These are phyloP conservation scores for Hyphodiscus hymeniophilus DNA, from an alignment of 495 filamentous ascomycete genomes.

Conservation along the genomic window DNA sequence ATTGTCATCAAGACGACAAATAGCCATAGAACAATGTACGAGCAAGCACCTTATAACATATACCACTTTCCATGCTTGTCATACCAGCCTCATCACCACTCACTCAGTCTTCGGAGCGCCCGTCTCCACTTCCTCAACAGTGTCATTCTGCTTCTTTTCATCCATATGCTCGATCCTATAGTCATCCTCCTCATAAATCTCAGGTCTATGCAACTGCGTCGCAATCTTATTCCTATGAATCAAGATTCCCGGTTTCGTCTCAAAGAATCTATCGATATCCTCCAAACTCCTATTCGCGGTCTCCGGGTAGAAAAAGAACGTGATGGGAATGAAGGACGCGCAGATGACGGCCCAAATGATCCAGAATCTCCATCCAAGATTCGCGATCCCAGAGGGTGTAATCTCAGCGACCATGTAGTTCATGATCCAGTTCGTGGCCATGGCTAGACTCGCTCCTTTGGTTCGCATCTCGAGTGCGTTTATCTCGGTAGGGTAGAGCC, in stretches of 20 bases:
- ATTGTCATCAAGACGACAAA: too few relatives aligned
- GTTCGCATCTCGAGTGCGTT: slow-evolving; percentile 64
- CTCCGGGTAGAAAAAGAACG: slow-evolving; percentile 71
- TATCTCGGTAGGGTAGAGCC: slow-evolving; percentile 59
- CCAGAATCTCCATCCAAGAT: slow-evolving; percentile 54
- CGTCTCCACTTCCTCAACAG: background rate
- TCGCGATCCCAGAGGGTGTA: slow-evolving; percentile 51
- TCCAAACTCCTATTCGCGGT: slow-evolving; percentile 60
- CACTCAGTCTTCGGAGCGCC: background rate
- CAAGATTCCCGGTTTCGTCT: slow-evolving; percentile 27
- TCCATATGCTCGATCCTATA: slow-evolving; percentile 2
- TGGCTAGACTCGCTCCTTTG: slow-evolving; percentile 68
- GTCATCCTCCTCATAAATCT: slow-evolving; percentile 8
- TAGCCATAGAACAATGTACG: too few relatives aligned
- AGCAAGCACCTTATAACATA: too few relatives aligned
- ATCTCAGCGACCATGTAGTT: slow-evolving; percentile 58
- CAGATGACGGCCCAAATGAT: slow-evolving; percentile 58
- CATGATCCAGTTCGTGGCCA: slow-evolving; percentile 58
- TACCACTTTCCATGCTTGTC: too few relatives aligned
- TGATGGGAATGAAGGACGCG: slow-evolving; percentile 46
- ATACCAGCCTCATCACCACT: too few relatives aligned
- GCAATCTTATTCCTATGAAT: slow-evolving; percentile 44
- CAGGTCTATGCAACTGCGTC: slow-evolving; percentile 29
- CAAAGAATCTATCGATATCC: slow-evolving; percentile 72
- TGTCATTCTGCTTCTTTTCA: background rate